These are phyloP conservation scores for Botrytis aclada DNA, from an alignment of 2,329 filamentous ascomycete genomes.

Conservation along the genomic window DNA sequence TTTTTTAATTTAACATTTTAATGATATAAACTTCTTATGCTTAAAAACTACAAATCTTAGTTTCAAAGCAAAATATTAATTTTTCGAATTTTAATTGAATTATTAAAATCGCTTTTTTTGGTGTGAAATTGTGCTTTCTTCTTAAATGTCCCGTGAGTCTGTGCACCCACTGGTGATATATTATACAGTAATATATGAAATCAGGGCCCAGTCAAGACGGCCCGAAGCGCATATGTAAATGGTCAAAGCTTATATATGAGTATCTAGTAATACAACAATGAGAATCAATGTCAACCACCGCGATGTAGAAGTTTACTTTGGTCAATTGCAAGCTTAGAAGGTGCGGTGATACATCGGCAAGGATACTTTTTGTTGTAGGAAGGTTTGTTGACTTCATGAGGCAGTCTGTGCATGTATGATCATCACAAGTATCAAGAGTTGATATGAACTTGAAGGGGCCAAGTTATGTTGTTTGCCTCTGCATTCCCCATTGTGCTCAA, in stretches of 20 bases:
- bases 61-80: no score
- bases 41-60: no score
- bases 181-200: no score
- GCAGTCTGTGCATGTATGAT: background rate
- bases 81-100: no score
- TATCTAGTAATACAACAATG: background rate
- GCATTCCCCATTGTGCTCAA: background rate
- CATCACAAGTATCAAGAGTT: background rate
- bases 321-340: background rate
- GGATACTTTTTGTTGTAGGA: background rate
- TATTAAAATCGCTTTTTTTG: no score
- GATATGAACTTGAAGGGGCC: background rate
- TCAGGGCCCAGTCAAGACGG: constrained; percentile 2
- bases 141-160: no score
- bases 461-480: background rate
- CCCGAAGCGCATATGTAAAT: background rate
- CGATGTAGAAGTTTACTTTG: background rate
- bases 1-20: no score
- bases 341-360: no score
- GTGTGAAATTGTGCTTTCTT: no score
- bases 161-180: no score
- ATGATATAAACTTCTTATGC: no score
- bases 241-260: background rate
- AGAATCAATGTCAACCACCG: background rate
- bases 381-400: background rate